Base-by-base conservation (phyloP, 2,329 filamentous ascomycete species). In the Aureobasidium melanogenum region DNA sequence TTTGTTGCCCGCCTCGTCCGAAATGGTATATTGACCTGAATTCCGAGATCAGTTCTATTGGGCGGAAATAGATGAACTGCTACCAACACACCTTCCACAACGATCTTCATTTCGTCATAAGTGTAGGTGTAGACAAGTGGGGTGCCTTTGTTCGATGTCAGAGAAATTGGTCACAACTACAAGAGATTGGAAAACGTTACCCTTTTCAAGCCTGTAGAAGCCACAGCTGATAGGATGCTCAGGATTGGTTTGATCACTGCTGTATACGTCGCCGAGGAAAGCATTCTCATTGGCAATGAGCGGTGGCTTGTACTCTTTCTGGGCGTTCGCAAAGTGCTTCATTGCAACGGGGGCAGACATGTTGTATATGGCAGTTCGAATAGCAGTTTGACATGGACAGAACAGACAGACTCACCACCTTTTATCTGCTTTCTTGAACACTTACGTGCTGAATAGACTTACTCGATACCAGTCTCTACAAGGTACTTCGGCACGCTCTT, bases 31-130 rank as follows among this genome's bases (percentile, higher is more conserved):
- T 54, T 39, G 47, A 51, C 30, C 30, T 51, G 15, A 24, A 19
- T 14, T 15, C 32, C 22, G 47, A 51, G 7, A 22, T 51, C 12
- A 51, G 46, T 36, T 36, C 32, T 36, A 36, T 36, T 36, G 32
- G 32, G 12, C 32, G 6, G 32, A 36, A 2, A 2, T 36, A 15
- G 32, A 36, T 36, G 32, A 36, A 36, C 9, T 26, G 17, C 9
- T 64, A 84, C 81, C 68, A 85, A 87, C 66, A 82, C 79, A 15
- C 86, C 86, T 67, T 88, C 85, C 10, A 88, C 73, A 65, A 89
- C 85, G 69, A 88, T 86, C 77, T 88, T 88, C 82, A 87, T 87
- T 76, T 88, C 86, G 68, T 88, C 82, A 73, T 88, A 88, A 43
- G 78, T 84, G 73, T 88, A 88, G 34, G 80, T 83, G 75, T 88